Evolutionary conservation across 257 asterid species (phyloP).

Genomic region (Plantago elongata): DNA sequence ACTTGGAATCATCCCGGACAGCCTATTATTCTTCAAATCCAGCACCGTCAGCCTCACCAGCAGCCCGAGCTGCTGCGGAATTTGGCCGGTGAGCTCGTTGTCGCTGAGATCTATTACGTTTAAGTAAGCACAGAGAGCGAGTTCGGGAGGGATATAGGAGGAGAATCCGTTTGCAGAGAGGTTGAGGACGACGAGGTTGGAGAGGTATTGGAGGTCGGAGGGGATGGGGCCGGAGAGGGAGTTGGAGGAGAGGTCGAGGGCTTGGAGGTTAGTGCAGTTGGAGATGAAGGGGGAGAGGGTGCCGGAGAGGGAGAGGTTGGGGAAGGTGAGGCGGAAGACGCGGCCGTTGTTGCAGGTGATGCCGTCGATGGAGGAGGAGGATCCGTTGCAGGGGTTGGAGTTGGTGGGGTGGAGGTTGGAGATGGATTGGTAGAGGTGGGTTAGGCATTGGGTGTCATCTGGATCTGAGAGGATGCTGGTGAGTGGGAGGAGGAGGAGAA

Average conservation of each 20-base stretch:
- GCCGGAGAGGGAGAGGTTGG: conserved; percentile 63
- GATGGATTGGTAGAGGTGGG: conserved; percentile 51
- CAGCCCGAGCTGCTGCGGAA: conserved; percentile 81
- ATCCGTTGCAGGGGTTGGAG: conserved; percentile 70
- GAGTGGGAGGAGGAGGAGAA: conserved; percentile 15
- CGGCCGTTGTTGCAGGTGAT: conserved; percentile 97
- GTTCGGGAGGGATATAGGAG: conserved; percentile 61
- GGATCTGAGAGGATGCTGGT: conserved; percentile 65
- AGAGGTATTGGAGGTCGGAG: conserved; percentile 55
- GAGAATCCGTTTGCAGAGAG: conserved; percentile 67
- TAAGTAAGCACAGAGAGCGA: conserved; percentile 75
- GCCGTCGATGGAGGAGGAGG: conserved; percentile 66
- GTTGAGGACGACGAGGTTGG: conserved; percentile 79
- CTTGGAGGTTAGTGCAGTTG: conserved; percentile 83
- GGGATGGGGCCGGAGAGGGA: conserved; percentile 75
- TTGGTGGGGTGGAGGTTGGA: conserved; percentile 43
- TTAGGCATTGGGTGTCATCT: conserved; percentile 68
- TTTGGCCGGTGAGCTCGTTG: conserved; percentile 54
- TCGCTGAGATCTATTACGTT: conserved; percentile 89
- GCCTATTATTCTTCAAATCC: conserved; percentile 65
- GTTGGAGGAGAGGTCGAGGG: conserved; percentile 87
- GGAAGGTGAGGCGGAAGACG: conserved; percentile 71
- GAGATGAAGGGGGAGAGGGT: conserved; percentile 82
- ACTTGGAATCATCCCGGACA: conserved; percentile 72
- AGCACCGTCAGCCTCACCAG: conserved; percentile 63